Base-by-base conservation (phyloP, 306 rosid species). In the Gleditsia sinensis region DNA sequence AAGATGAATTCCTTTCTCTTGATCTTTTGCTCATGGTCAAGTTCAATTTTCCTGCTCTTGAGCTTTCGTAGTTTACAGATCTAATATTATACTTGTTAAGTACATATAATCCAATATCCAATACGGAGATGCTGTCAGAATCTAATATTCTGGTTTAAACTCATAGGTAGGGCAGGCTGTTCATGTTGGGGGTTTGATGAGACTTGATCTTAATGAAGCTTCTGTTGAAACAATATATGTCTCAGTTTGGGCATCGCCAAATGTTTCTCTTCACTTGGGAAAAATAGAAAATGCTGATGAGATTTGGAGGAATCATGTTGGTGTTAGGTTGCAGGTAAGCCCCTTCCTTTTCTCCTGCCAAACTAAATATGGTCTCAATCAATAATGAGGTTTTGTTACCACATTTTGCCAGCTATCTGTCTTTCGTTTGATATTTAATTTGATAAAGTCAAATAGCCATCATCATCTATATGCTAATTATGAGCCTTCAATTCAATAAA, bases 221-320 rank as follows among this genome's bases (percentile, higher is more conserved):
- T 89, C 91, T 36, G 94, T 91, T 14, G 82, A 86, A 68, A 91
- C 98, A 76, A 88, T 91, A 49, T 94, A 94, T 77, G 86, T 88
- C 66, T 85, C 98, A 7, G 69, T 91, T 81, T 94, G 97, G 98
- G 92, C 91, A 61, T 91, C 98, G 11, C 83, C 94, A 58, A 89
- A 86, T 83, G 75, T 89, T 77, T 94, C 98, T 75, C 75, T 94
- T 40, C 98, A 91, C 86, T 75, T 91, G 88, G 97, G 97, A 30
- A 94, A 91, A 88, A 80, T 76, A 21, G 97, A 94, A 89, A 94
- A 91, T 74, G 96, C 98, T 23, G 91, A 91, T 21, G 97, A 94
- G 76, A 86, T 93, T 72, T 88, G 89, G 92, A 85, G 75, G 63
- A 89, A 94, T 76, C 98, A 94, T 59, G 82, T 85, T 33, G 98